Evolutionary conservation across 805 yeast species (phyloP).

Genomic region (Candida chilensis): DNA sequence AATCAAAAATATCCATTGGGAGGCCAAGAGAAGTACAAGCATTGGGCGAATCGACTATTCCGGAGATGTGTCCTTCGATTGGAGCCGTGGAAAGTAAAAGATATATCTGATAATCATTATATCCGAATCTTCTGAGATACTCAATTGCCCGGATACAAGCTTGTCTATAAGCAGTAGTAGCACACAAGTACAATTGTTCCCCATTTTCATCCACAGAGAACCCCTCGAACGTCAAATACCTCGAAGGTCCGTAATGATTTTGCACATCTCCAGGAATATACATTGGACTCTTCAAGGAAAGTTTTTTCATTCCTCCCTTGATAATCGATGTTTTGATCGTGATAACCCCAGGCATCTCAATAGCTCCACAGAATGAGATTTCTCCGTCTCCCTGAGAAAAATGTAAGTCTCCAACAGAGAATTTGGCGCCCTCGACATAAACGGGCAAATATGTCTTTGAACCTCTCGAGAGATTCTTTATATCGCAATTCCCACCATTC

Average conservation of each 20-base stretch:
- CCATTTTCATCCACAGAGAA: slow-evolving; percentile 42
- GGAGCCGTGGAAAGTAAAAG: slow-evolving; percentile 37
- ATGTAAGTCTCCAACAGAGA: slow-evolving; percentile 40
- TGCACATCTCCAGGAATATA: slow-evolving; percentile 40
- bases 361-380: slow-evolving; percentile 45
- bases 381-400: slow-evolving; percentile 48
- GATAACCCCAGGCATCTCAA: slow-evolving; percentile 41
- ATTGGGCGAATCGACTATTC: slow-evolving; percentile 44
- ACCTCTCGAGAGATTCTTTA: slow-evolving; percentile 39
- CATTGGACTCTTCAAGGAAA: slow-evolving; percentile 35
- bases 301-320: slow-evolving; percentile 28
- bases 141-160: slow-evolving; percentile 40
- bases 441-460: slow-evolving; percentile 40
- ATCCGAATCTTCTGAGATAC: slow-evolving; percentile 38
- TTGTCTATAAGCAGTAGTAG: slow-evolving; percentile 42
- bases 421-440: slow-evolving; percentile 35
- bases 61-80: slow-evolving; percentile 42
- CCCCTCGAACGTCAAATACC: slow-evolving; percentile 44
- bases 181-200: slow-evolving; percentile 31
- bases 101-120: slow-evolving; percentile 41
- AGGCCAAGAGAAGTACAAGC: slow-evolving; percentile 41
- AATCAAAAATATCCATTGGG: slow-evolving; percentile 43
- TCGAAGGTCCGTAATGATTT: slow-evolving; percentile 36
- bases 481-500: slow-evolving; percentile 46
- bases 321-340: slow-evolving; percentile 30